phyloP scores from a whole-genome alignment of 768 basidiomycete species.

The Mycena chlorophos region DNA sequence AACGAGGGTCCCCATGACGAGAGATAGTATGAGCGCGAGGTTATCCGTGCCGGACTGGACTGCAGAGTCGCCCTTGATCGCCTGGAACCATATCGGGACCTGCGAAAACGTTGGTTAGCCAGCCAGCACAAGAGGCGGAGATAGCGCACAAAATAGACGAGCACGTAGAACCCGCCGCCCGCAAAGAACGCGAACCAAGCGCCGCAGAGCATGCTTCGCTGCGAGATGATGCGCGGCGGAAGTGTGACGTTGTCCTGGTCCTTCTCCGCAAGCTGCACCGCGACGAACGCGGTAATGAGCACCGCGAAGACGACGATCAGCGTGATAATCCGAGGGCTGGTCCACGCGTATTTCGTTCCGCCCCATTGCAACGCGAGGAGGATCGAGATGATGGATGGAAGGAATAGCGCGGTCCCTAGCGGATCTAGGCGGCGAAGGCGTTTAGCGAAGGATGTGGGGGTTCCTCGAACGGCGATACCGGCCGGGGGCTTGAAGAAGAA shows the following conservation, averaged over 20 bases:
- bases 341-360: constrained; percentile 44
- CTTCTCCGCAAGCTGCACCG: constrained; percentile 14
- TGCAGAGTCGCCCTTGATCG: constrained; percentile 37
- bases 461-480: background rate
- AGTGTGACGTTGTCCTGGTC: constrained; percentile 14
- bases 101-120: background rate
- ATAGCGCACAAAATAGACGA: constrained; percentile 1
- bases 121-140: background rate
- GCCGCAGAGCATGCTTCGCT: constrained; percentile 11
- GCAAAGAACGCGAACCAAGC: constrained; percentile 3
- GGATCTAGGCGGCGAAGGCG: constrained; percentile 17
- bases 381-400: constrained; percentile 18
- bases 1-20: constrained; percentile 41
- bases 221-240: constrained; percentile 12
- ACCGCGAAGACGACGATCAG: constrained; percentile 14
- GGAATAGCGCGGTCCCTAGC: constrained; percentile 13
- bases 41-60: constrained; percentile 33
- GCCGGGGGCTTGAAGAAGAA: constrained; percentile 20
- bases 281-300: constrained; percentile 17
- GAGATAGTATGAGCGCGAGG: constrained; percentile 36
- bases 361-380: constrained; percentile 46
- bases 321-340: constrained; percentile 20
- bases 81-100: constrained; percentile 32
- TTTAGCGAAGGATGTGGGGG: constrained; percentile 1
- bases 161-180: constrained; percentile 12